These are phyloP conservation scores for Xylaria sp. DNA, from an alignment of 2,329 filamentous ascomycete species.

Conservation along the genomic window DNA sequence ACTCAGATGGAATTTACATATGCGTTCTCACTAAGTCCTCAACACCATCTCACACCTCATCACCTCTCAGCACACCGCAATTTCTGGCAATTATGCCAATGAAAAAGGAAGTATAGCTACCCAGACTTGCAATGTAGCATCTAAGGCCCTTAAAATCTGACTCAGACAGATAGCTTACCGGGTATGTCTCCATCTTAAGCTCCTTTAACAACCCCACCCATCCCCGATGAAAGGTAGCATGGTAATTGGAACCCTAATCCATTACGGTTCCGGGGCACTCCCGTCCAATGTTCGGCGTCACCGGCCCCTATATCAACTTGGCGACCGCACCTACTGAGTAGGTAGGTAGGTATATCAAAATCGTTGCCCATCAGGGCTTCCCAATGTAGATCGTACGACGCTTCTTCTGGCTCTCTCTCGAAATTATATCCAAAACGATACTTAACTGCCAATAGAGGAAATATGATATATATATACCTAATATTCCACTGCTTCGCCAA, in stretches of 20 bases:
- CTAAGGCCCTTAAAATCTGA: conserved; percentile 21
- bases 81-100: conserved; percentile 24
- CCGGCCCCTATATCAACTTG: conserved; percentile 14
- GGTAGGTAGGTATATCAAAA: neutral
- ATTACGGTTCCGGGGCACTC: neutral
- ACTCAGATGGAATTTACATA: no score
- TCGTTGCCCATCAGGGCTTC: neutral
- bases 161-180: conserved; percentile 18
- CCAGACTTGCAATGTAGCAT: neutral
- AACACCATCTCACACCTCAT: no score
- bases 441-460: neutral
- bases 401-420: no score
- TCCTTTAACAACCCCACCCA: neutral
- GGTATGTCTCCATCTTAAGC: neutral
- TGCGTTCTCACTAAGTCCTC: no score
- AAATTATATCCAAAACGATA: neutral
- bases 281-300: conserved; percentile 6
- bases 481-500: neutral
- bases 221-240: neutral
- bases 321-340: conserved; percentile 1
- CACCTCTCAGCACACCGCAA: conserved; percentile 26
- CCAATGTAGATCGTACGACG: conserved; percentile 1
- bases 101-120: neutral
- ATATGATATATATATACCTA: neutral
- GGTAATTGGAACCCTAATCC: conserved; percentile 13